Evolutionary conservation across 2,329 filamentous ascomycete genomes (phyloP), one percentile per base, ranked within the genome.

Genomic region (Chrysosporium queenslandicum): DNA sequence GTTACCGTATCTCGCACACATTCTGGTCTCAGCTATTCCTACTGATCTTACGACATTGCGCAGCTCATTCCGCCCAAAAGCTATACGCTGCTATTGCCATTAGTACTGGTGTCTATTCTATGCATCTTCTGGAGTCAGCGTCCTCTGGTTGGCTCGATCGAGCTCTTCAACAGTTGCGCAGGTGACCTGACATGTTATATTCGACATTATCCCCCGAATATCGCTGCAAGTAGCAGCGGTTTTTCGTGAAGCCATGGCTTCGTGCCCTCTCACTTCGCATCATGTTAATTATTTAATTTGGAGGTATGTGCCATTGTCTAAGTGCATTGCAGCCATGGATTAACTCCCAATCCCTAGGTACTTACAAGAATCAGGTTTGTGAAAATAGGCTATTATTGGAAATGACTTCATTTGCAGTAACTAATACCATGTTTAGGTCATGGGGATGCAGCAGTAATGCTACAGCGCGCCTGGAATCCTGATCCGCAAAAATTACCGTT

Each of bases 231-330:
- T n/a, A 5, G 25, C 45, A 43, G 46, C 37, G 20, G 27, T 21
- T 48, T 37, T 39, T 43, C 43, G 45, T 43, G 51, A 41, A 43
- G 69, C 66, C 64, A 71, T 72, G 69, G 64, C 65, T 62, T 63
- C 65, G 58, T 63, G 66, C 54, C 66, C 69, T 61, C 67, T 71
- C 52, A 71, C 69, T 57, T 71, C 68, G 62, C 73, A 83, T 71
- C 79, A 83, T 66, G 75, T 85, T 64, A 85, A 84, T 70, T 83
- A 83, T 69, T 71, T 84, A 63, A 81, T 85, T 67, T 82, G 80
- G 76, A 80, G 80, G 75, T 83, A 76, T 53, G 73, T 68, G 21
- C 50, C 46, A 30, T 55, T 23, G 42, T n/a, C 20, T 25, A 37
- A 53, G 37, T 23, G 23, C 25, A 39, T 42, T 52, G 41, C 54